phyloP scores from a whole-genome alignment of 306 rosid species.

The Mimosa bimucronata region DNA sequence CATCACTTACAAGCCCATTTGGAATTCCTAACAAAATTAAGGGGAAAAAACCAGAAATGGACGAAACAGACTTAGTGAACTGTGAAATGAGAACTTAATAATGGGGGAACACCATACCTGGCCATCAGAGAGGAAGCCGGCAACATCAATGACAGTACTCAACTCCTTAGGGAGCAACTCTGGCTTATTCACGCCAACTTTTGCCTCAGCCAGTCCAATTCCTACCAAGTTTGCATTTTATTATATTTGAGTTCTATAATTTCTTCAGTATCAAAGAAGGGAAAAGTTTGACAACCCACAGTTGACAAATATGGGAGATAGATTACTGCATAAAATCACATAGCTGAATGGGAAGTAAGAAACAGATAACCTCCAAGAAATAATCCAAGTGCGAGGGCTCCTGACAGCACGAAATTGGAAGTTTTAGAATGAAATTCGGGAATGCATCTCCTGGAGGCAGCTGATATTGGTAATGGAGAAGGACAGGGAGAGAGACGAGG shows the following conservation, averaged over 20 bases:
- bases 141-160: constrained; percentile 89
- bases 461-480: constrained; percentile 25
- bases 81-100: no score
- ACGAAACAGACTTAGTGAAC: no score
- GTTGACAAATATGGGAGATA: not conserved
- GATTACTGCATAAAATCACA: not conserved
- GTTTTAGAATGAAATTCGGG: constrained; percentile 50
- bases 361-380: constrained; percentile 58
- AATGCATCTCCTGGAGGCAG: constrained; percentile 33
- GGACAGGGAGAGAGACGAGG: constrained; percentile 43
- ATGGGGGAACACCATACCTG: constrained; percentile 55
- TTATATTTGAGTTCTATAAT: not conserved
- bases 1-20: not conserved
- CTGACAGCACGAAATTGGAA: constrained; percentile 61
- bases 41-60: not conserved
- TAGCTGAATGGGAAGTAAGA: not conserved
- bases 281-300: not conserved
- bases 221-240: constrained; percentile 38
- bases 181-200: constrained; percentile 88
- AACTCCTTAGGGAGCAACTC: constrained; percentile 88
- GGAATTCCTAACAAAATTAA: not conserved
- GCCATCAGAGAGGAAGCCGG: constrained; percentile 95
- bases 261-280: not conserved
- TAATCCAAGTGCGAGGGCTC: constrained; percentile 67
- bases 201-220: constrained; percentile 65